phyloP scores from a whole-genome alignment of 164 flowering plant genomes.

The Vitis labrusca region DNA sequence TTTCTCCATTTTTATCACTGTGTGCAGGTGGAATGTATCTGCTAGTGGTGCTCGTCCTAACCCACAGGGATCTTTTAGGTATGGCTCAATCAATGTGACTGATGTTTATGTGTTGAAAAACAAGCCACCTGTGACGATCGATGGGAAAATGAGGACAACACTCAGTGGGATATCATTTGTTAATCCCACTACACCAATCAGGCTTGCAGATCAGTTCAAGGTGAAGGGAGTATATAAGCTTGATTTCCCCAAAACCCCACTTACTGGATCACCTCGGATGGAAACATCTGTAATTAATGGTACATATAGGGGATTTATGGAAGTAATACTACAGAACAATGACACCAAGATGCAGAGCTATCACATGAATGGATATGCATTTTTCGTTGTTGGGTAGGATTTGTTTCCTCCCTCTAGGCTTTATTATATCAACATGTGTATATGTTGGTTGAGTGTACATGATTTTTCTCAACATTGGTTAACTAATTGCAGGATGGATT shows the following conservation, averaged over 20 bases:
- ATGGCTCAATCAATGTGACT: slow-evolving; percentile 95
- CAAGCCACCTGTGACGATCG: slow-evolving; percentile 58
- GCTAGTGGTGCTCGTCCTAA: slow-evolving; percentile 99
- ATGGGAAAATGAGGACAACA: slow-evolving; percentile 65
- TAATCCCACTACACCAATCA: slow-evolving; percentile 76
- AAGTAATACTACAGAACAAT: slow-evolving; percentile 84
- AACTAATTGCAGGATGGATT: slow-evolving; percentile 69
- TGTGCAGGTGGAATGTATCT: slow-evolving; percentile 79
- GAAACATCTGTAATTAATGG: slow-evolving; percentile 86
- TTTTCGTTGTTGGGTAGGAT: slow-evolving; percentile 92
- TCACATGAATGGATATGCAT: slow-evolving; percentile 91
- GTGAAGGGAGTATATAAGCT: slow-evolving; percentile 75
- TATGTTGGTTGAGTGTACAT: not conserved
- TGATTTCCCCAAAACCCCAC: slow-evolving; percentile 76
- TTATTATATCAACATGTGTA: not conserved
- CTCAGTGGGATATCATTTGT: slow-evolving; percentile 79
- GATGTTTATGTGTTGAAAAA: slow-evolving; percentile 71
- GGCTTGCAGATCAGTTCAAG: slow-evolving; percentile 75
- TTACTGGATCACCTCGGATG: slow-evolving; percentile 58
- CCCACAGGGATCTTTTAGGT: slow-evolving; percentile 93
- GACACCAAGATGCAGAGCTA: slow-evolving; percentile 81
- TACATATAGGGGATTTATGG: slow-evolving; percentile 88
- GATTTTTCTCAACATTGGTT: not conserved
- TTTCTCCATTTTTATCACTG: not conserved
- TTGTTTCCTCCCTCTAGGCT: not conserved